Evolutionary conservation across 345 rosid genomes (phyloP), one percentile per base, ranked within the genome.

Genomic region (Toxicodendron radicans): DNA sequence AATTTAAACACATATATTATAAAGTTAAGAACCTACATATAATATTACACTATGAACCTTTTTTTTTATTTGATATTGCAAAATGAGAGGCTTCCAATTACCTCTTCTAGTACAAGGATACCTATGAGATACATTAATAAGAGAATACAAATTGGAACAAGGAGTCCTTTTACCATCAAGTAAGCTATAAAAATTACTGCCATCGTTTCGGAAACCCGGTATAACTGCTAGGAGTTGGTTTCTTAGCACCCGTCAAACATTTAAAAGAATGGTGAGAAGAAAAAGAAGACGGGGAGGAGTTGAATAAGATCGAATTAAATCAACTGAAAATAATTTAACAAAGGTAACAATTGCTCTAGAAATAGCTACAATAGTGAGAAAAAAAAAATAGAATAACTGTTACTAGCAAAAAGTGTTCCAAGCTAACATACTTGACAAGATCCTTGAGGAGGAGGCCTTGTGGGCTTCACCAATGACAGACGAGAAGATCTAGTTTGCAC

Each of bases 401-500:
- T 21, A 21, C 17, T 64, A 35, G 58, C 10, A 61, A 12, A 75
- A 65, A 32, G 48, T 3, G 21, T 35, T 30, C 48, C 18, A 18
- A 54, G 70, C 38, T 12, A 43, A 70, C 87, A 21, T 87, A 95
- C 99, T 79, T 68, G 91, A 70, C 75, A 76, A 71, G 43, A 84
- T 64, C 83, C 87, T 90, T 12, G 96, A 82, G 35, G 87, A 73
- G 76, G 88, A 64, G 77, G 84, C 86, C 64, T 77, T 58, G 88
- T 67, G 77, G 84, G 85, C 66, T 77, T 80, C 60, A 87, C 65
- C 77, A 84, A 53, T 70, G 87, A 89, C 79, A 87, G 76, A 20
- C 87, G 90, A 33, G 89, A 75, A 58, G 83, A 70, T 82, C 82
- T 88, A 72, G 87, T 74, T 58, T 74, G 90, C 64, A 64, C 63